phyloP scores from a whole-genome alignment of 495 filamentous ascomycete species.

The Terfezia claveryi region DNA sequence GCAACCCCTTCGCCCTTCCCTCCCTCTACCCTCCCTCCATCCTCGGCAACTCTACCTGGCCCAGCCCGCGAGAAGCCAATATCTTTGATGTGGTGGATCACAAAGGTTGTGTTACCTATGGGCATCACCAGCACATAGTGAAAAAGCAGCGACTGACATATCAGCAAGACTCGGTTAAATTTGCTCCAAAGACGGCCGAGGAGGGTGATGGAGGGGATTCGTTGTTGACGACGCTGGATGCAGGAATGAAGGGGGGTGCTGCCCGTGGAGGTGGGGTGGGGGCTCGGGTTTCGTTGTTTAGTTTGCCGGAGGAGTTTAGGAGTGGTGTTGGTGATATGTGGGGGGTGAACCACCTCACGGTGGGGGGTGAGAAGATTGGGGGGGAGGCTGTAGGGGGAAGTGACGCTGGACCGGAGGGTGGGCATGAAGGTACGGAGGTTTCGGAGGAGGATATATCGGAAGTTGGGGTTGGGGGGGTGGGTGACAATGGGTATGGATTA shows the following conservation, averaged over 20 bases:
- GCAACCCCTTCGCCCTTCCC: slow-evolving; percentile 49
- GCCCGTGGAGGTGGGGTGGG: too few relatives aligned
- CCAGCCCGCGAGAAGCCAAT: slow-evolving; percentile 7
- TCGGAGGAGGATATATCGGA: slow-evolving; percentile 2
- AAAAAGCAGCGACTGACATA: not conserved
- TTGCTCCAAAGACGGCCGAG: not conserved
- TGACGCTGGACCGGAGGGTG: slow-evolving; percentile 8
- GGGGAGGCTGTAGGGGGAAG: slow-evolving; percentile 14
- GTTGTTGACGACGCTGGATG: not conserved
- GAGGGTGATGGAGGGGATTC: not conserved
- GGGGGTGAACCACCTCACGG: too few relatives aligned
- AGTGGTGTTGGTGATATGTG: not conserved
- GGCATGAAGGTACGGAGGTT: slow-evolving; percentile 1
- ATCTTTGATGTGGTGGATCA: not conserved
- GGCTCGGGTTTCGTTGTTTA: too few relatives aligned
- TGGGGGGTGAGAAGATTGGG: not conserved
- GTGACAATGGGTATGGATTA: slow-evolving; percentile 26
- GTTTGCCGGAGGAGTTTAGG: slow-evolving; percentile 11
- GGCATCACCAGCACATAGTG: too few relatives aligned
- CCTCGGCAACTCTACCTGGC: slow-evolving; percentile 11
- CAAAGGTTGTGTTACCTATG: too few relatives aligned
- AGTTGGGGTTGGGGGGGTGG: slow-evolving; percentile 10
- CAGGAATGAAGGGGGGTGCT: too few relatives aligned
- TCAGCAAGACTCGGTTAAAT: not conserved
- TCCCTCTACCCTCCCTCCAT: slow-evolving; percentile 37